Evolutionary conservation across 2,329 filamentous ascomycete species (phyloP), one percentile per base, ranked within the genome.

Genomic region (Aspergillus ustus): DNA sequence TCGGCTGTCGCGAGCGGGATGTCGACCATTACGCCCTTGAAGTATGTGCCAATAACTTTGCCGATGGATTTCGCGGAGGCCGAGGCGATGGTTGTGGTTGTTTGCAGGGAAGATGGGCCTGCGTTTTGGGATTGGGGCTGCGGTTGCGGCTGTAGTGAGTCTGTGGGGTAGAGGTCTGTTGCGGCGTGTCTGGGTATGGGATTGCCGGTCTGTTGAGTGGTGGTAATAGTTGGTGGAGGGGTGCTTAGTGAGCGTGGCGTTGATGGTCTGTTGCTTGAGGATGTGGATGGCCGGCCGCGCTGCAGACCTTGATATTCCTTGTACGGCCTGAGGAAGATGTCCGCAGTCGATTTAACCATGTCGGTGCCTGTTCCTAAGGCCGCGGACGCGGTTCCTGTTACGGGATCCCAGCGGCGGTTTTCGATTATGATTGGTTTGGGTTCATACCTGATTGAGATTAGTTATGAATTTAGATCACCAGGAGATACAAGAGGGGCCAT

Each of bases 1-100:
- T 80, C 75, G 1, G 77, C 62, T 4, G 72, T 54, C 1, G 78
- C 77, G 4, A 74, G 66, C 0, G 77, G 77, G 25, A 80, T 63
- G 51, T 79, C 75, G 1, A 80, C 72, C 2, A 75, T 51, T 0
- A 69, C 50, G 7, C 76, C 77, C 57, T 77, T 78, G 57, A 67
- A 68, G 40, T 71, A 67, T 9, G 63, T 63, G 3, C 66, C 68
- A 2, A 68, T 48, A 28, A 75, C 64, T 13, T 70, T 70, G 7
- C 68, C 70, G 1, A 76, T 44, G 5, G 69, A 61, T 9, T 69
- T 70, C 1, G 65, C 63, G 0, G 66, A 67, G n/a, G 65, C 65
- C 1, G 56, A 66, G 1, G 63, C 57, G 22, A 66, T 60, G 13
- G 44, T 60, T 0, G 61, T 61, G 2, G 60, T 59, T 7, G 66